phyloP scores from a whole-genome alignment of 768 basidiomycete genomes.

The Phlegmacium glaucopus region DNA sequence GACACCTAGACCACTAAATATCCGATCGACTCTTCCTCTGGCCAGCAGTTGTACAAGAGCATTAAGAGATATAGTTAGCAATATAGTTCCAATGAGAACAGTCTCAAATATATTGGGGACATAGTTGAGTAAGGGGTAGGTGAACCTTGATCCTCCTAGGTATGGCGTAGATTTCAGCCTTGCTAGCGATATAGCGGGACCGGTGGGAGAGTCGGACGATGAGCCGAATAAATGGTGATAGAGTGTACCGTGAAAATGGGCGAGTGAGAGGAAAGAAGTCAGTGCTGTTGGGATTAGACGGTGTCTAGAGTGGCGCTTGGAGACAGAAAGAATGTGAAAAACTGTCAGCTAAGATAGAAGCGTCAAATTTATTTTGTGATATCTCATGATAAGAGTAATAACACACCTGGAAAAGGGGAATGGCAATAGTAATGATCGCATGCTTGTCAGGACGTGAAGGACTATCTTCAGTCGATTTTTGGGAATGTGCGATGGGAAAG shows the following conservation, averaged over 20 bases:
- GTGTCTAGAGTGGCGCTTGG: constrained; percentile 58
- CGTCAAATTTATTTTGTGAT: background rate
- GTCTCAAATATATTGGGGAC: constrained; percentile 74
- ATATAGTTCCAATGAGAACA: constrained; percentile 50
- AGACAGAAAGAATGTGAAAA: constrained; percentile 64
- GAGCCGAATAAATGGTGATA: constrained; percentile 30
- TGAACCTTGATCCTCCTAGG: constrained; percentile 6
- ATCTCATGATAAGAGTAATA: background rate
- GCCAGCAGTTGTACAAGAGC: constrained; percentile 63
- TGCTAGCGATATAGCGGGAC: constrained; percentile 10
- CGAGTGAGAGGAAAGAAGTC: constrained; percentile 53
- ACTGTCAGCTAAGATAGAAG: constrained; percentile 45
- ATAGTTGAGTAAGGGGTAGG: constrained; percentile 71
- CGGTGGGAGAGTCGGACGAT: constrained; percentile 11
- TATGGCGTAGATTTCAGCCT: constrained; percentile 1
- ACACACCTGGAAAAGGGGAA: constrained; percentile 69
- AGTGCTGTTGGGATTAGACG: constrained; percentile 70
- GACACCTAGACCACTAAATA: constrained; percentile 53
- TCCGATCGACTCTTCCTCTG: constrained; percentile 53
- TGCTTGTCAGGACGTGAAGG: constrained; percentile 72
- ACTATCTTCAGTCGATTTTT: constrained; percentile 33
- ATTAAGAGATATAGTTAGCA: constrained; percentile 60
- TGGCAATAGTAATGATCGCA: constrained; percentile 64
- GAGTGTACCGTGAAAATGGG: constrained; percentile 66
- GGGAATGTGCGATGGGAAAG: constrained; percentile 55